Evolutionary conservation across 768 basidiomycete genomes (phyloP), one percentile per base, ranked within the genome.

Genomic region (Leccinum fibrillosum): DNA sequence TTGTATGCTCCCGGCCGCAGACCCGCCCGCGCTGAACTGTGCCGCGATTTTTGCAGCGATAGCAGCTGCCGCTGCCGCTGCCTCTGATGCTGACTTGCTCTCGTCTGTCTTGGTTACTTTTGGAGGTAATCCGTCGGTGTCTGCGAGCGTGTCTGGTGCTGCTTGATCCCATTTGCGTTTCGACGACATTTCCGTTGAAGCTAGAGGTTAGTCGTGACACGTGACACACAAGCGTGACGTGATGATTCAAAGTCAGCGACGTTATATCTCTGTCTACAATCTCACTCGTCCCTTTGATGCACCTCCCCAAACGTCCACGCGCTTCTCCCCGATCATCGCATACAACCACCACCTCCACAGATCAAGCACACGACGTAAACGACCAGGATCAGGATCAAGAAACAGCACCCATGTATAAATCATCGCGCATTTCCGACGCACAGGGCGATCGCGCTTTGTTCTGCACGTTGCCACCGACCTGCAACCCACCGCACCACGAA

Each of bases 1-100:
- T 64, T 78, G 63, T 59, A 74, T 78, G 68, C 68, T 74, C 70
- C 65, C 78, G 54, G 66, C 65, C 4, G 67, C 77, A 59, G 70
- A 64, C 42, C 60, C 79, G 64, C 69, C 72, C 2, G 81, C 81
- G 55, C 78, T 80, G 60, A 92, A 90, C 67, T 92, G 90, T 0
- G 91, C 93, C 7, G 94, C 94, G 72, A 97, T 95, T 82, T 94
- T 94, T 59, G 94, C 94, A 58, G 94, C 92, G 62, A 94, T 93
- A 45, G 92, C 92, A 9, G 89, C 90, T 1, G 89, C 88, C 0
- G 85, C 86, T 4, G 88, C 87, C 2, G 85, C 84, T 5, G 84
- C 82, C 54, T 84, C 83, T 1, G 81, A 79, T 0, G 83, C 82
- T 2, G 74, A 74, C 66, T 83, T 82, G 49, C 72, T 76, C 47